Evolutionary conservation across 306 rosid species (phyloP).

Genomic region (Datisca glomerata): DNA sequence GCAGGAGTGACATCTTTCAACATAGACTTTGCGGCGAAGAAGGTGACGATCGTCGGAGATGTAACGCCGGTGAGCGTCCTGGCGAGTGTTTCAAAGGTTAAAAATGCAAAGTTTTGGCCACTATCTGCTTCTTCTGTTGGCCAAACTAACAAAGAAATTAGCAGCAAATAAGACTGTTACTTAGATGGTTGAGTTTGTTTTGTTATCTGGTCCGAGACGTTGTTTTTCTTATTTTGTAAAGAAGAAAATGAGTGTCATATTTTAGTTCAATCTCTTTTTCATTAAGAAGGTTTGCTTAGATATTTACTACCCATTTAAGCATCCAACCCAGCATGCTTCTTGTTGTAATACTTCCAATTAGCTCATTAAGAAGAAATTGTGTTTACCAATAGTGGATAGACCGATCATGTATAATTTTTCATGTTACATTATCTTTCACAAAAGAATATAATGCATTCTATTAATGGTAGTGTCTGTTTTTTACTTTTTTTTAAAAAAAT

Average conservation of each 20-base stretch:
- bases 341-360: no score
- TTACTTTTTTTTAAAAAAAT: no score
- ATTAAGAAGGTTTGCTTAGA: no score
- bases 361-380: no score
- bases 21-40: conserved; percentile 12
- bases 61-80: conserved; percentile 5
- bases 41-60: conserved; percentile 17
- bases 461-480: no score
- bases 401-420: no score
- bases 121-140: background rate
- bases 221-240: background rate
- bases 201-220: background rate
- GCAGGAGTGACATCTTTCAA: conserved; percentile 15
- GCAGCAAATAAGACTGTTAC: background rate
- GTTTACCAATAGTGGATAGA: no score
- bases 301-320: no score
- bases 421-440: no score
- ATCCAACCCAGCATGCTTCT: no score
- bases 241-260: background rate
- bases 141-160: background rate
- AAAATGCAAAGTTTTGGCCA: conserved; percentile 12
- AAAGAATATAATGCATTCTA: no score
- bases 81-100: conserved; percentile 15
- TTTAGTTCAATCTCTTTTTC: background rate
- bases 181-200: background rate